These are phyloP conservation scores for Cladorrhinum sp. DNA, from an alignment of 2,329 filamentous ascomycete species.

Conservation along the genomic window DNA sequence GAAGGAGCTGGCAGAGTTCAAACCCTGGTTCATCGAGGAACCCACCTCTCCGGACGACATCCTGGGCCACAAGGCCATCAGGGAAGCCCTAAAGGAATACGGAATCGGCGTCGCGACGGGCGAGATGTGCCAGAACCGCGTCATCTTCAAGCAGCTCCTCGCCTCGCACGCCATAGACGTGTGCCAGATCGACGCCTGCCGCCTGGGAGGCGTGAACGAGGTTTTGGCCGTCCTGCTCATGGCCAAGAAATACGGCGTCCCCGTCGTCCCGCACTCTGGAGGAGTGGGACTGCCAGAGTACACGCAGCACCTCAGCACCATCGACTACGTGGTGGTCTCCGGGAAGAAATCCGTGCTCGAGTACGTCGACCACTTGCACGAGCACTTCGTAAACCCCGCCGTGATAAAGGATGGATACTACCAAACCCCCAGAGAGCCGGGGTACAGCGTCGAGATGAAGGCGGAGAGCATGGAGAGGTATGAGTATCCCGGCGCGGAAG, in stretches of 20 bases:
- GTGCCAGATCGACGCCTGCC: constrained; percentile 86
- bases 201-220: constrained; percentile 87
- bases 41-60: constrained; percentile 88
- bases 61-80: constrained; percentile 80
- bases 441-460: constrained; percentile 95
- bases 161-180: constrained; percentile 78
- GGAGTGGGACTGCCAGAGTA: constrained; percentile 91
- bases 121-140: constrained; percentile 94
- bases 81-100: constrained; percentile 71
- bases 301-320: constrained; percentile 87
- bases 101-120: constrained; percentile 84
- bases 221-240: constrained; percentile 86
- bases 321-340: constrained; percentile 85
- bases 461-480: constrained; percentile 78
- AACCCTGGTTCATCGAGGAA: constrained; percentile 94
- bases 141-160: constrained; percentile 90
- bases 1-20: constrained; percentile 76
- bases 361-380: constrained; percentile 90
- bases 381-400: constrained; percentile 83
- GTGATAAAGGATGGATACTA: constrained; percentile 83
- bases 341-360: constrained; percentile 81
- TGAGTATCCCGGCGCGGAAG: constrained; percentile 71
- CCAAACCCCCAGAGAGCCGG: constrained; percentile 76
- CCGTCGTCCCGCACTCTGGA: constrained; percentile 84
- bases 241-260: constrained; percentile 73